These are phyloP conservation scores for Ophiosphaerella herpotricha DNA, from an alignment of 2,329 filamentous ascomycete genomes.

Conservation along the genomic window DNA sequence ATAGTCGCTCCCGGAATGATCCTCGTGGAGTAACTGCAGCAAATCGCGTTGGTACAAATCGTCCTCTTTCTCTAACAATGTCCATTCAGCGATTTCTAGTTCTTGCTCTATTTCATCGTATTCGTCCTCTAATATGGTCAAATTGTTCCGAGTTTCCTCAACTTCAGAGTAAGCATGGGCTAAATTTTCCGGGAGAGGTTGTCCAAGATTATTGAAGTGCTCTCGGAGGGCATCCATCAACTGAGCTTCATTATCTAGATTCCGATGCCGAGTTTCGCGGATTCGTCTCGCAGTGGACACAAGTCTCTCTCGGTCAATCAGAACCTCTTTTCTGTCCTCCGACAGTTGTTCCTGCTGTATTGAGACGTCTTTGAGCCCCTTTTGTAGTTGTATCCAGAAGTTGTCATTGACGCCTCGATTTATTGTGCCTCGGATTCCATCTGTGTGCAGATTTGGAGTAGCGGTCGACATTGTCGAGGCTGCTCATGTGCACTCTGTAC, in stretches of 20 bases:
- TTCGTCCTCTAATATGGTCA: conserved; percentile 20
- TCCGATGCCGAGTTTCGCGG: conserved; percentile 7
- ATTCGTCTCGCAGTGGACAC: neutral
- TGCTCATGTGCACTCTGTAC: no score
- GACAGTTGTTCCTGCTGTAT: conserved; percentile 9
- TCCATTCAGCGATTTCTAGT: conserved; percentile 19
- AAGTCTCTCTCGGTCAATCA: neutral
- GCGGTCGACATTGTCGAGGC: no score
- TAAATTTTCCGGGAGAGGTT: conserved; percentile 6
- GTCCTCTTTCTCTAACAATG: conserved; percentile 19
- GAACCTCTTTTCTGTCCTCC: conserved; percentile 2
- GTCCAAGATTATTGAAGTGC: conserved; percentile 7
- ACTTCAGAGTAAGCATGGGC: conserved; percentile 10
- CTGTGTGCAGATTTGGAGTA: no score
- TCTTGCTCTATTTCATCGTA: conserved; percentile 14
- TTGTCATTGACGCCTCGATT: neutral
- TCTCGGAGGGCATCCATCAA: conserved; percentile 16
- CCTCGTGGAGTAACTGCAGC: neutral
- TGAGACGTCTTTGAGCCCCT: conserved; percentile 1
- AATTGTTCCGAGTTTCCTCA: conserved; percentile 9
- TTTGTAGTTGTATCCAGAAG: neutral
- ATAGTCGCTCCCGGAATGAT: neutral
- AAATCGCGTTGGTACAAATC: conserved; percentile 23
- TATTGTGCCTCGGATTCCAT: no score
- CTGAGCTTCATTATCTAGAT: conserved; percentile 11